Conservation (phyloP, 257 asterid genomes). For the Nicotiana obtusifolia region DNA sequence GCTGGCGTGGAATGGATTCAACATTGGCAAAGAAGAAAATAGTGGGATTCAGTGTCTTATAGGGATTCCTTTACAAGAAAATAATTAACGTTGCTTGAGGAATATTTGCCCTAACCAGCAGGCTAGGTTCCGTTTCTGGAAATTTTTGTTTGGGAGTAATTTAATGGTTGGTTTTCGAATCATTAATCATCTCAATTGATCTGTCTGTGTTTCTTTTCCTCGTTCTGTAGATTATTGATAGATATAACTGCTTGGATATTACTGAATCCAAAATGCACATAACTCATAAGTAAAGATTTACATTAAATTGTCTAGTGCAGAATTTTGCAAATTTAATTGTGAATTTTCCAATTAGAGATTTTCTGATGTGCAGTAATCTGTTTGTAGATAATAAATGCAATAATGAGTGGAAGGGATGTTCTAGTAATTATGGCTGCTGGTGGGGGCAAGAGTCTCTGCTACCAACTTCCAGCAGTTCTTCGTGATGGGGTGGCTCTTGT, state of each 20-base stretch:
- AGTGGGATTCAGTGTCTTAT: background rate
- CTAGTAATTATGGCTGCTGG: constrained; percentile 99
- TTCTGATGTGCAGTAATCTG: background rate
- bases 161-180: background rate
- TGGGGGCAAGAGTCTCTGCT: constrained; percentile 97
- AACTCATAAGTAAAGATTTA: background rate
- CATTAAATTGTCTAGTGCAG: background rate
- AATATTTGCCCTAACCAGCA: background rate
- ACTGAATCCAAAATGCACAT: background rate
- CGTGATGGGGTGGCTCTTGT: constrained; percentile 79
- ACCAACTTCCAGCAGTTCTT: constrained; percentile 94
- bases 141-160: background rate
- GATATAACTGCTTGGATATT: background rate
- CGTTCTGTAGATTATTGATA: background rate
- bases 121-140: background rate
- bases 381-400: constrained; percentile 69
- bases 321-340: background rate
- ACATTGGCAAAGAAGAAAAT: background rate
- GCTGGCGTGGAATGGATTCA: background rate
- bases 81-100: background rate
- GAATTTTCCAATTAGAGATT: background rate
- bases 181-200: background rate
- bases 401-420: constrained; percentile 84
- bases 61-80: background rate
- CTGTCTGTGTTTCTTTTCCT: background rate